Conservation (phyloP, 257 asterid genomes). For the Solanum pennellii region DNA sequence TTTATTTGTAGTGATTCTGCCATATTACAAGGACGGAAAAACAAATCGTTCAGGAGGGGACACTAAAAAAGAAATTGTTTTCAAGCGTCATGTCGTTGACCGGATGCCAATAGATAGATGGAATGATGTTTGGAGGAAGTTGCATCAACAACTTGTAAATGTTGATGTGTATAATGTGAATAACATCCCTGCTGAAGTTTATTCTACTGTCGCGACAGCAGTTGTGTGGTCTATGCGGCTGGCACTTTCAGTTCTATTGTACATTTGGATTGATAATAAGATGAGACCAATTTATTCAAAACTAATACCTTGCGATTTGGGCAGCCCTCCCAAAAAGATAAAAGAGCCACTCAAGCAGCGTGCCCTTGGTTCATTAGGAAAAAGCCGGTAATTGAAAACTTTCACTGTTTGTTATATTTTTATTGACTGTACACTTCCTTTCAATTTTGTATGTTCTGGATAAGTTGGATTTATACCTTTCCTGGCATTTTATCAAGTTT, state of each 20-base stretch:
- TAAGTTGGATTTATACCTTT: not conserved
- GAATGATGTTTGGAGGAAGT: conserved; percentile 95
- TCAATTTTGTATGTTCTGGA: not conserved
- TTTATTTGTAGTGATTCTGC: conserved; percentile 63
- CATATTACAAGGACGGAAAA: conserved; percentile 63
- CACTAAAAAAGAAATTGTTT: conserved; percentile 42
- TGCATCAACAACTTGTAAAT: conserved; percentile 90
- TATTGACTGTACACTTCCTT: not conserved
- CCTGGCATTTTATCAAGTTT: not conserved
- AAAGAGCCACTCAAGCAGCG: conserved; percentile 45
- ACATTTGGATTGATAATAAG: conserved; percentile 76
- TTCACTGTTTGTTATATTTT: not conserved
- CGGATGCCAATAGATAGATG: conserved; percentile 96
- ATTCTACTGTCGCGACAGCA: conserved; percentile 76
- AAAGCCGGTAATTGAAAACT: conserved; percentile 65
- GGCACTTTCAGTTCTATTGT: conserved; percentile 68
- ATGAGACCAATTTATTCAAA: conserved; percentile 84
- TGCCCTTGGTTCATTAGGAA: conserved; percentile 89
- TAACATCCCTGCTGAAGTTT: conserved; percentile 61
- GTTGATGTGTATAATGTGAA: conserved; percentile 77
- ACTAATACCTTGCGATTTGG: conserved; percentile 88
- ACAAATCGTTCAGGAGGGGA: conserved; percentile 29
- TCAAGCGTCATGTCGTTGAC: conserved; percentile 77
- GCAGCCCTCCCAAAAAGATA: conserved; percentile 57
- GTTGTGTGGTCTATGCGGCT: conserved; percentile 99